Evolutionary conservation across 2,329 filamentous ascomycete genomes (phyloP), one percentile per base, ranked within the genome.

Genomic region (Sordariomycetes sp.): DNA sequence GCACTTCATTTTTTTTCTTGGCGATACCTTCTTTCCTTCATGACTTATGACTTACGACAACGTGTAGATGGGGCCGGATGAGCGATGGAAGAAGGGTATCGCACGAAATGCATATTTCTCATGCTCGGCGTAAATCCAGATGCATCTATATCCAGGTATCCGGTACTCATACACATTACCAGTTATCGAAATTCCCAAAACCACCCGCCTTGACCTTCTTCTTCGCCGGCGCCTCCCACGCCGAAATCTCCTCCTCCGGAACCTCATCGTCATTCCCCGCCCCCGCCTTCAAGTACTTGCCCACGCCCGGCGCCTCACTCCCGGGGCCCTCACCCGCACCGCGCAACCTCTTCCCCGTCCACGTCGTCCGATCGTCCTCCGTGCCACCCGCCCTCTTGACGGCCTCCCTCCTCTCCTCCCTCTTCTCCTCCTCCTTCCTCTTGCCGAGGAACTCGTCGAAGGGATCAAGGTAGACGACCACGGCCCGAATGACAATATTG

Each of bases 181-280:
- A 99, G 42, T 75, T 81, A 71, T 96, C 91, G 69, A 99, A 99
- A 70, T 96, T 95, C 2, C 92, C 91, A 76, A 97, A 99, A 0
- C 90, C 90, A 13, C 83, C 69, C 25, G 75, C 77, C 67, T 88
- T 94, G 2, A 76, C 71, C 73, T 96, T 97, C 73, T 96, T 97
- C 70, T 82, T 84, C 3, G 77, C 81, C 20, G 88, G 89, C 63
- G 89, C 84, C 57, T 83, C 82, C 68, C 82, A 86, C 17, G 55
- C 32, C n/a, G 50, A 48, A 20, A 52, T 48, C 4, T 32, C 53
- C 42, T 79, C 74, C 59, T 85, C 84, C 22, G 84, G 77, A 51
- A 80, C 84, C 51, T 85, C 72, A 58, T 84, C 76, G 62, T 86
- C 81, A 59, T 85, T 81, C 22, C 79, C 77, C 52, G 69, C 67